A percentile compares a stretch with the other conserved stretches of the same genome.
Evolutionary conservation across 345 rosid species (phyloP).

Genomic region (Hibiscus syriacus): DNA sequence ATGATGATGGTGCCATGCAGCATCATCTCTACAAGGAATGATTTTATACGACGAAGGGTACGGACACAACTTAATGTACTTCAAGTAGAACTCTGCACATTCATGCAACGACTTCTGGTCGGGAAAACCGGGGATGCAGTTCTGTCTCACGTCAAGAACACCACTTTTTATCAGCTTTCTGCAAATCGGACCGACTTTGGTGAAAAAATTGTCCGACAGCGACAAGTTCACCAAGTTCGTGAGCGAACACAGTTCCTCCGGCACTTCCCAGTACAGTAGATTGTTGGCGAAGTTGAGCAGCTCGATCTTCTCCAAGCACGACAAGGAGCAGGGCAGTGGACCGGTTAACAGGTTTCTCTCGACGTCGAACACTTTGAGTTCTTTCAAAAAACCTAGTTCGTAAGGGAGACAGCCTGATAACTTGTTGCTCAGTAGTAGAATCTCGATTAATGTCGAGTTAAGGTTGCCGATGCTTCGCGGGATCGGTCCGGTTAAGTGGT

Average conservation of each 20-base stretch:
- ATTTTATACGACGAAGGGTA: conserved; percentile 9
- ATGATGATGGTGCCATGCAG: neutral
- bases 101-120: conserved; percentile 25
- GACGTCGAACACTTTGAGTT: conserved; percentile 29
- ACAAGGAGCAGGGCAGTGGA: conserved; percentile 44
- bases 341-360: conserved; percentile 37
- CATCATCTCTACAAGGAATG: conserved; percentile 29
- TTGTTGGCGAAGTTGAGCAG: conserved; percentile 30
- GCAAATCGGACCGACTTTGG: conserved; percentile 48
- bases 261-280: conserved; percentile 33
- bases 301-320: conserved; percentile 32
- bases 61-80: conserved; percentile 13
- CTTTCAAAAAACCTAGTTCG: conserved; percentile 36
- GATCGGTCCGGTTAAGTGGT: conserved; percentile 38
- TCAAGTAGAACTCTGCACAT: conserved; percentile 31
- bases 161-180: conserved; percentile 26
- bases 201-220: conserved; percentile 42
- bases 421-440: conserved; percentile 38
- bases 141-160: conserved; percentile 30
- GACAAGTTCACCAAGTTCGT: conserved; percentile 25
- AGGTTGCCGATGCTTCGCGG: conserved; percentile 43
- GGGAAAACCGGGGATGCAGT: conserved; percentile 48
- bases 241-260: conserved; percentile 39
- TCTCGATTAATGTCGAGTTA: conserved; percentile 23
- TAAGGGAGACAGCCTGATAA: conserved; percentile 50